Conservation (phyloP, 352 stramenopile species). For the Globisporangium solare region DNA sequence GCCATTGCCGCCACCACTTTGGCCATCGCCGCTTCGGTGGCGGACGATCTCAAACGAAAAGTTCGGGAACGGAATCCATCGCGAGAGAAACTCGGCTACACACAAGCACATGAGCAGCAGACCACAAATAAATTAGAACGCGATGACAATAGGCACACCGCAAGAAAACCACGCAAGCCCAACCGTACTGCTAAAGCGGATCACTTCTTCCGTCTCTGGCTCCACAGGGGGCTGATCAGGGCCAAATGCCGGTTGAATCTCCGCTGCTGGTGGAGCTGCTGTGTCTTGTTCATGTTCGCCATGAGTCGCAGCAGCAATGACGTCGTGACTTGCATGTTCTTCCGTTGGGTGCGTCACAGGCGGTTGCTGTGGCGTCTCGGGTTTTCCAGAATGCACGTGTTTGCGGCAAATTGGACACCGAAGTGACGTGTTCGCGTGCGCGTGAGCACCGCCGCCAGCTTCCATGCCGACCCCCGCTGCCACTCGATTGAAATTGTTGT, state of each 20-base stretch:
- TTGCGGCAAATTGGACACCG: conserved; percentile 65
- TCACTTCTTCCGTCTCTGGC: conserved; percentile 39
- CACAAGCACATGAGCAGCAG: conserved; percentile 2
- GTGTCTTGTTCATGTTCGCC: background rate
- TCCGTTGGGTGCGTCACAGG: background rate
- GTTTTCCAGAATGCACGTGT: conserved; percentile 43
- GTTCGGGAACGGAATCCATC: conserved; percentile 65
- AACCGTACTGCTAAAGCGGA: conserved; percentile 75
- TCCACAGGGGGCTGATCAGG: background rate
- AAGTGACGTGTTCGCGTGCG: conserved; percentile 23
- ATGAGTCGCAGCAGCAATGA: background rate
- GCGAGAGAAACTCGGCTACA: conserved; percentile 61
- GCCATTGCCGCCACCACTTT: conserved; percentile 5
- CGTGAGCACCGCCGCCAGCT: conserved; percentile 7
- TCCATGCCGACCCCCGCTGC: conserved; percentile 34
- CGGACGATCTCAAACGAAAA: conserved; percentile 77
- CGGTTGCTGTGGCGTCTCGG: conserved; percentile 7
- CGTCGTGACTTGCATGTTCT: background rate
- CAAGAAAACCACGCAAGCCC: conserved; percentile 3
- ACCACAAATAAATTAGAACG: conserved; percentile 5
- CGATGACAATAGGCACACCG: background rate
- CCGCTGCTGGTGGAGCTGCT: conserved; percentile 1
- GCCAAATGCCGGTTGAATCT: background rate
- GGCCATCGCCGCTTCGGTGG: conserved; percentile 20
- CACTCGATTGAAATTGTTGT: conserved; percentile 23